phyloP scores from a whole-genome alignment of 2,329 filamentous ascomycete genomes.

The Aspergillus phoenicis region DNA sequence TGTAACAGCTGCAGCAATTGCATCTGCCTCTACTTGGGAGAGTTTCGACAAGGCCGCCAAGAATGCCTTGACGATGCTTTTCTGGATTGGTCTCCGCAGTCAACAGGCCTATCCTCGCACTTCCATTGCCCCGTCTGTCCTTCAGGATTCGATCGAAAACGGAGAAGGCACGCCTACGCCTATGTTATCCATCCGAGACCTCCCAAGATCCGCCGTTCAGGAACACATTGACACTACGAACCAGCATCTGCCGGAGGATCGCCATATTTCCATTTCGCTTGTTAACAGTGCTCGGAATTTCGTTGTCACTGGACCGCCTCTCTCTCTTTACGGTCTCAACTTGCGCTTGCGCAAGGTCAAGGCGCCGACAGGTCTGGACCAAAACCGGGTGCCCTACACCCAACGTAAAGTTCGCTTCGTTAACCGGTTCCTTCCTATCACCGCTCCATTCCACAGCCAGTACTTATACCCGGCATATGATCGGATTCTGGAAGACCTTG shows the following conservation, averaged over 20 bases:
- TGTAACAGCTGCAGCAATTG: constrained; percentile 87
- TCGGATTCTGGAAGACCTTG: constrained; percentile 83
- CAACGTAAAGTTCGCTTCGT: constrained; percentile 95
- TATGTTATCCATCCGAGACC: constrained; percentile 95
- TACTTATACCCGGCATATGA: constrained; percentile 82
- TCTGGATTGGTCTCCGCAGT: constrained; percentile 97
- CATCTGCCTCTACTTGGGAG: constrained; percentile 90
- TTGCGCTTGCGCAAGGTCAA: constrained; percentile 94
- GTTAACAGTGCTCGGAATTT: constrained; percentile 97
- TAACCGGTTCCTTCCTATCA: constrained; percentile 96
- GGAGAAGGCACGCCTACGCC: constrained; percentile 95
- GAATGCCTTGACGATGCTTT: constrained; percentile 85
- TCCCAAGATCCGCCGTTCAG: constrained; percentile 84
- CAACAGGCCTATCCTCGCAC: constrained; percentile 97
- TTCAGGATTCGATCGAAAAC: constrained; percentile 90
- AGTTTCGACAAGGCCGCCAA: constrained; percentile 79
- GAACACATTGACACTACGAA: constrained; percentile 97
- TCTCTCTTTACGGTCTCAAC: constrained; percentile 95
- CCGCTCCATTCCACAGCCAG: constrained; percentile 96
- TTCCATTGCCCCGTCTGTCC: constrained; percentile 83
- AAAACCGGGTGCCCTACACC: constrained; percentile 90
- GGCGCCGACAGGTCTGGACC: constrained; percentile 94
- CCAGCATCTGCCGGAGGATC: constrained; percentile 87
- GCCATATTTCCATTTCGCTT: constrained; percentile 92
- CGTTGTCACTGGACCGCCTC: constrained; percentile 93